A percentile compares a stretch with the other conserved stretches of the same genome.
These are phyloP conservation scores for Coemansia sp. DNA, from an alignment of 371 early-diverging fungal genomes.

Conservation along the genomic window DNA sequence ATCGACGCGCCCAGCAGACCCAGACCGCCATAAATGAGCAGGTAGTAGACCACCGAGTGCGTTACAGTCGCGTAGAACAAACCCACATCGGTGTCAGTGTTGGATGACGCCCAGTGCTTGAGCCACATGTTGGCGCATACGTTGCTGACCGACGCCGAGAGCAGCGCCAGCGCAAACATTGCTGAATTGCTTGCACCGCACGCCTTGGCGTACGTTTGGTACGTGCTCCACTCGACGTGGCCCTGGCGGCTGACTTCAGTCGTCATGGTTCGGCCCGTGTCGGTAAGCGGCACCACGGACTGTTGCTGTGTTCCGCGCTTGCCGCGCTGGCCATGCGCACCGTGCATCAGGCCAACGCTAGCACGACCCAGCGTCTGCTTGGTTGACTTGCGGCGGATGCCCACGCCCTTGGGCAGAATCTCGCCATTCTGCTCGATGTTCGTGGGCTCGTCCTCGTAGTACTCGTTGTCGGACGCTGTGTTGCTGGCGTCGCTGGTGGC, in stretches of 20 bases:
- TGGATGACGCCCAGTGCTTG: conserved; percentile 62
- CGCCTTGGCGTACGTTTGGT: conserved; percentile 73
- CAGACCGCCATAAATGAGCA: conserved; percentile 78
- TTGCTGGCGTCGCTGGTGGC: conserved; percentile 14
- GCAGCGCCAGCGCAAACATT: conserved; percentile 19
- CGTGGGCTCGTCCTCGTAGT: conserved; percentile 22
- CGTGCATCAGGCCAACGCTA: conserved; percentile 23
- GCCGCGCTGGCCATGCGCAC: conserved; percentile 5
- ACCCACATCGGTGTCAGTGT: conserved; percentile 36
- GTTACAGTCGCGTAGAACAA: conserved; percentile 16
- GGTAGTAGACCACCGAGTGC: conserved; percentile 58
- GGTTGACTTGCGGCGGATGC: conserved; percentile 28
- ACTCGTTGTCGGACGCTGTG: conserved; percentile 27
- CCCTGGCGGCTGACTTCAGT: conserved; percentile 81
- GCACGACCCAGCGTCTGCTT: conserved; percentile 40
- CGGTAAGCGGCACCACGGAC: conserved; percentile 7
- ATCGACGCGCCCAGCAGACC: conserved; percentile 69
- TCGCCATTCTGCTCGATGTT: conserved; percentile 16
- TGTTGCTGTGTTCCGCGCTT: background rate
- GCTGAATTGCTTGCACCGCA: conserved; percentile 56
- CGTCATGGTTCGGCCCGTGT: conserved; percentile 60
- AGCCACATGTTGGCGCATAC: conserved; percentile 71
- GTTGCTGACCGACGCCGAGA: conserved; percentile 44
- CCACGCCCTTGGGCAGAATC: conserved; percentile 16
- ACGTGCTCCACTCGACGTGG: conserved; percentile 72